Conservation (phyloP, 2,329 filamentous ascomycete genomes). For the Colletotrichum sp. region DNA sequence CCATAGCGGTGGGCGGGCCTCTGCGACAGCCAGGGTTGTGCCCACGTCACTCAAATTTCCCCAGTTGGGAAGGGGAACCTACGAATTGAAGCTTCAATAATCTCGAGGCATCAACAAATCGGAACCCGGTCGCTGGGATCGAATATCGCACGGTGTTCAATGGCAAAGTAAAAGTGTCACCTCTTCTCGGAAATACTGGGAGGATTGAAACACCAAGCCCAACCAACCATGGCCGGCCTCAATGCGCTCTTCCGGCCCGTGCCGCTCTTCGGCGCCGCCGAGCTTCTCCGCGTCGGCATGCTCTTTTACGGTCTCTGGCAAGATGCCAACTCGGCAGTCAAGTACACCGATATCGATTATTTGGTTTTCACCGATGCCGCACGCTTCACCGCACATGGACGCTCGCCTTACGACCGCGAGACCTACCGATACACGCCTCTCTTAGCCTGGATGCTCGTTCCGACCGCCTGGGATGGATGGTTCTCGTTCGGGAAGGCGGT, state of each 20-base stretch:
- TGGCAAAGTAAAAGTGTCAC: not conserved
- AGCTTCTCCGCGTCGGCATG: constrained; percentile 72
- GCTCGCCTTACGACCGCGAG: constrained; percentile 83
- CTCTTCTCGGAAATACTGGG: not conserved
- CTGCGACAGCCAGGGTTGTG: not conserved
- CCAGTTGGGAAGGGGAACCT: not conserved
- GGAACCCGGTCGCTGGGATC: not conserved
- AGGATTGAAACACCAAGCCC: not conserved
- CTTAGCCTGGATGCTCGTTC: constrained; percentile 87
- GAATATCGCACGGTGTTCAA: not conserved
- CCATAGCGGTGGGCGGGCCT: not conserved
- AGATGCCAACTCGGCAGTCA: constrained; percentile 87
- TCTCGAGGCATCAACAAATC: not conserved
- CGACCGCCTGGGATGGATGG: constrained; percentile 69
- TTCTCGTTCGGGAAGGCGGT: constrained; percentile 88
- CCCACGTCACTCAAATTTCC: constrained; percentile 21
- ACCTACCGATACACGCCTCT: constrained; percentile 98
- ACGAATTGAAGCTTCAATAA: not conserved
- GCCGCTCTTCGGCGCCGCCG: constrained; percentile 60
- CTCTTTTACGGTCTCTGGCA: constrained; percentile 91
- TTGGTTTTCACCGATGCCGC: constrained; percentile 96
- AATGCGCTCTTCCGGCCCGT: constrained; percentile 37
- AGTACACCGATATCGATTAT: constrained; percentile 99
- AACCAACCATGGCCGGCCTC: constrained; percentile 29
- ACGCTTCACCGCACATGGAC: constrained; percentile 69